Conservation (phyloP, 192 early-diverging fungal species). For the Coemansia sp. region DNA sequence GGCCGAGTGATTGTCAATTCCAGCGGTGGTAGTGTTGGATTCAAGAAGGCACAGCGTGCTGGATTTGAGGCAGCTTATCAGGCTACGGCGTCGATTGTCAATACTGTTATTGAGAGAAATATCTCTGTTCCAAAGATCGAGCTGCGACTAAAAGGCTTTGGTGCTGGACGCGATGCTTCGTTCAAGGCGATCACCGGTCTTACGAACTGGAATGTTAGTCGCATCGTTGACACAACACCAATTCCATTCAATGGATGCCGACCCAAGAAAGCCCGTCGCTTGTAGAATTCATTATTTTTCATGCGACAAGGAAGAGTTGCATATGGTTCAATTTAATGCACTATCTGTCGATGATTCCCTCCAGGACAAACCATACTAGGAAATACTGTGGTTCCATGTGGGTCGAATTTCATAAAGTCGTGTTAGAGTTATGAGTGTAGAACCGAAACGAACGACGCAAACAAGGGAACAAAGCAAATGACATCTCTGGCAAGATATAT, state of each 20-base stretch:
- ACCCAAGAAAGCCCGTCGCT: constrained; percentile 83
- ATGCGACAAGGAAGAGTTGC: too few relatives aligned
- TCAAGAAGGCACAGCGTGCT: constrained; percentile 86
- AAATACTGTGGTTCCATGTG: too few relatives aligned
- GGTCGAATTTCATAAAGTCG: too few relatives aligned
- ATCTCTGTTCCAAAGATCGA: constrained; percentile 69
- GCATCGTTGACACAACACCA: constrained; percentile 88
- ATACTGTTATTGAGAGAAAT: constrained; percentile 68
- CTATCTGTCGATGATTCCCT: too few relatives aligned
- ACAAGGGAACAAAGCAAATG: too few relatives aligned
- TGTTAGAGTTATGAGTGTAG: too few relatives aligned
- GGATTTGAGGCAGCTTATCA: constrained; percentile 93
- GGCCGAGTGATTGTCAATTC: constrained; percentile 73
- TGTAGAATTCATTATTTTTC: constrained; percentile 54
- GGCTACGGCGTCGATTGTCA: constrained; percentile 73
- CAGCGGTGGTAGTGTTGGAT: constrained; percentile 81
- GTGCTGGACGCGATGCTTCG: constrained; percentile 86
- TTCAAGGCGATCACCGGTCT: constrained; percentile 80
- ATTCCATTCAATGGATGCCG: constrained; percentile 90
- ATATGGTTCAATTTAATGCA: neutral
- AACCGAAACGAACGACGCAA: too few relatives aligned
- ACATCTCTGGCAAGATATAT: too few relatives aligned
- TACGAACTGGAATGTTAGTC: constrained; percentile 74
- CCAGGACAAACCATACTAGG: too few relatives aligned
- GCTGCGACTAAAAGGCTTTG: constrained; percentile 87